These are phyloP conservation scores for Cytospora leucostoma DNA, from an alignment of 2,329 filamentous ascomycete species.

Conservation along the genomic window DNA sequence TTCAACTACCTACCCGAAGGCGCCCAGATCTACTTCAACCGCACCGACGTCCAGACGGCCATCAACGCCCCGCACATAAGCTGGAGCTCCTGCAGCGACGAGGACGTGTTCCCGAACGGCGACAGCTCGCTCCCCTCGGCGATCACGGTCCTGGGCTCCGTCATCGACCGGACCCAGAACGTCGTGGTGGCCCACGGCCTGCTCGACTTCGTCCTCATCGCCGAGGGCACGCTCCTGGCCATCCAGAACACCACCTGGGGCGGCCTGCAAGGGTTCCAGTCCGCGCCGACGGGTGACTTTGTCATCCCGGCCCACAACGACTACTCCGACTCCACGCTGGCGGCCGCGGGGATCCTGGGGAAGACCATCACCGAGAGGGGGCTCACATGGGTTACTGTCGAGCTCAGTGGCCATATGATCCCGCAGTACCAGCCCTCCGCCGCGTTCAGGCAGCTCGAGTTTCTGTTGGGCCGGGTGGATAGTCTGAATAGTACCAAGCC, in stretches of 20 bases:
- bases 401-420: conserved; percentile 66
- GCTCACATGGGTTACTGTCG: conserved; percentile 68
- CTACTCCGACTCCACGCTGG: conserved; percentile 43
- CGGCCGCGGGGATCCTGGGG: conserved; percentile 68
- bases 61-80: conserved; percentile 37
- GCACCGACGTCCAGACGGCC: conserved; percentile 63
- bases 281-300: conserved; percentile 58
- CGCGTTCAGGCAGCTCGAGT: conserved; percentile 72
- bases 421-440: conserved; percentile 69
- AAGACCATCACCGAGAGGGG: conserved; percentile 72
- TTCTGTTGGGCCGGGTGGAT: conserved; percentile 69
- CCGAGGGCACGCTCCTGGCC: conserved; percentile 65
- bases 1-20: conserved; percentile 64
- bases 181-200: conserved; percentile 71
- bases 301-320: conserved; percentile 65
- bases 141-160: conserved; percentile 52
- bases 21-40: conserved; percentile 68
- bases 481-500: conserved; percentile 48
- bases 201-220: conserved; percentile 65
- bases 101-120: conserved; percentile 41
- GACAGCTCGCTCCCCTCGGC: conserved; percentile 25
- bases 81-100: conserved; percentile 59
- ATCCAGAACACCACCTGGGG: conserved; percentile 80
- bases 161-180: conserved; percentile 70
- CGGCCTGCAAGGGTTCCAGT: conserved; percentile 67